A percentile compares a stretch with the other conserved stretches of the same genome.
Conservation (phyloP, 495 filamentous ascomycete genomes). For the Halenospora varia region DNA sequence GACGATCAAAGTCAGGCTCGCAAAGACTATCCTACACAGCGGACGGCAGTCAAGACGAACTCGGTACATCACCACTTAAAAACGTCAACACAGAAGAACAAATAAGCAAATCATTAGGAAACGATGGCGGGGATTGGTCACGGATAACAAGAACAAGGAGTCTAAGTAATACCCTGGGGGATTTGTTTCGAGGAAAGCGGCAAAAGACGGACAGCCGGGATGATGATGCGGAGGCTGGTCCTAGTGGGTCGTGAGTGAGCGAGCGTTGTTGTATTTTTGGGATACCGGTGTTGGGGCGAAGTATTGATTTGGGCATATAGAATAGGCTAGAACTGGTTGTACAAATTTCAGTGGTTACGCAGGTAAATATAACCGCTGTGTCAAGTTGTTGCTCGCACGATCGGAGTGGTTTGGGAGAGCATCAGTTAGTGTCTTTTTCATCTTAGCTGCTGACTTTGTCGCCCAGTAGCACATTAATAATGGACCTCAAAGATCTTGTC, state of each 20-base stretch:
- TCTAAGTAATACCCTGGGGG: slow-evolving; percentile 45
- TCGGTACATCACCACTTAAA: slow-evolving; percentile 17
- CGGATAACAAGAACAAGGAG: slow-evolving; percentile 37
- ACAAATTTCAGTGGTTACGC: slow-evolving; percentile 5
- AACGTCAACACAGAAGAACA: background rate
- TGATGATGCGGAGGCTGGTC: slow-evolving; percentile 24
- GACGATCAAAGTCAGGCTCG: slow-evolving; percentile 21
- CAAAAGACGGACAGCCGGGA: slow-evolving; percentile 6
- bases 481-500: no score
- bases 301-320: slow-evolving; percentile 2
- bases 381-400: no score
- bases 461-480: no score
- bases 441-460: no score
- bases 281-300: background rate
- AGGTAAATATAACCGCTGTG: background rate
- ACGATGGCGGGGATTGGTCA: slow-evolving; percentile 7
- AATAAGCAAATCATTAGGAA: slow-evolving; percentile 16
- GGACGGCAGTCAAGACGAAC: slow-evolving; percentile 11
- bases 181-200: slow-evolving; percentile 31
- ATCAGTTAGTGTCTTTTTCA: no score
- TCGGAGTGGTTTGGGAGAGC: no score
- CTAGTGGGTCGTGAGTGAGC: slow-evolving; percentile 21
- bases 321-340: slow-evolving; percentile 2
- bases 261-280: slow-evolving; percentile 13
- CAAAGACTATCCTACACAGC: slow-evolving; percentile 10